Evolutionary conservation across 2,329 filamentous ascomycete species (phyloP), one percentile per base, ranked within the genome.

Genomic region (Aspergillus hortae): DNA sequence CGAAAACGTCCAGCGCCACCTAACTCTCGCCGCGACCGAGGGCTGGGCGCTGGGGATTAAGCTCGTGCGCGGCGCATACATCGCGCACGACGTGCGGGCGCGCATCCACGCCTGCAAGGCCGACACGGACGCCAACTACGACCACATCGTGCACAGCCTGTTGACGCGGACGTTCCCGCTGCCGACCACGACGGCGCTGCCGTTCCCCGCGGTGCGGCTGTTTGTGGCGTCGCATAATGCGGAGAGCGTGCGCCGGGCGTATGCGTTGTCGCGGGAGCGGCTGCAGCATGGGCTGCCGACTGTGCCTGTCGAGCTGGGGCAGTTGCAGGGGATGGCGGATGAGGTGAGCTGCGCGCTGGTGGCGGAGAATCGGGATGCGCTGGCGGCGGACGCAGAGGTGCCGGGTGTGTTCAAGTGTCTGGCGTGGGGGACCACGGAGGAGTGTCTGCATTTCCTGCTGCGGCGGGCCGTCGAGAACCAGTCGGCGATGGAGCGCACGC

Each of bases 271-370:
- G 3, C 53, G 52, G 41, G 49, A 62, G 1, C 72, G 79, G n/a
- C 70, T 77, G 17, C 65, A 67, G 11, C 51, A 64, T 10, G 74
- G 77, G 42, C 61, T 67, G 54, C 60, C 65, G 52, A 65, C 66
- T 27, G 63, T 69, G 48, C 68, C 74, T 3, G 65, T 80, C 1
- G 68, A 74, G 14, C 88, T 88, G 67, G 87, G 87, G 2, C 90
- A 95, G 73, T 79, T 95, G 4, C 87, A 90, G 73, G 90, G 91
- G 23, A 96, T 96, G 91, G 90, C 90, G 1, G 90, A 95, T 61
- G 90, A 95, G 67, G 83, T 95, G 46, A 89, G 85, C 21, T 77
- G 79, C 56, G 71, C 73, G 10, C 62, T 82, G 1, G 65, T 82
- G 40, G 60, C 55, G 17, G 59, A 53, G 10, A 54, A 56, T 19